Evolutionary conservation across 371 early-diverging fungal species (phyloP).

Genomic region (Mortierella sp.): DNA sequence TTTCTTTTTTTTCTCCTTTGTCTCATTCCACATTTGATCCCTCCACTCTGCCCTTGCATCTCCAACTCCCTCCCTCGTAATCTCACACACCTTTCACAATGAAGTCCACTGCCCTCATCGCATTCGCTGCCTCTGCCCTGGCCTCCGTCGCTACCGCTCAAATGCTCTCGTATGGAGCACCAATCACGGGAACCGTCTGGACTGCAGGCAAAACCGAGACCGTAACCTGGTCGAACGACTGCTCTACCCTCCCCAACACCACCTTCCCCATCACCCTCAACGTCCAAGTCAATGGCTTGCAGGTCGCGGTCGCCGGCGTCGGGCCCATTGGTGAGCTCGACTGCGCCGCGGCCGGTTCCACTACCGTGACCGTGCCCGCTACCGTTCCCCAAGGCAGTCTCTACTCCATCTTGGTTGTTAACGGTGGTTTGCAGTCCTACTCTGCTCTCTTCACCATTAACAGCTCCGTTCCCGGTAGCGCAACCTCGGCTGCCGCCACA

Average conservation of each 20-base stretch:
- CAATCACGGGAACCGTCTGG: constrained; percentile 29
- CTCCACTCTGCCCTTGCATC: constrained; percentile 5
- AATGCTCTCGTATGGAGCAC: constrained; percentile 13
- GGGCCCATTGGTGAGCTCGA: constrained; percentile 23
- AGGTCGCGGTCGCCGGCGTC: constrained; percentile 15
- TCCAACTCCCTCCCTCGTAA: neutral
- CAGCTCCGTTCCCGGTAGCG: constrained; percentile 16
- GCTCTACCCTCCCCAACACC: constrained; percentile 8
- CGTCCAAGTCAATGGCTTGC: constrained; percentile 9
- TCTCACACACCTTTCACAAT: constrained; percentile 11
- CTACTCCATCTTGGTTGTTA: constrained; percentile 41
- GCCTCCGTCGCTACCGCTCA: constrained; percentile 28
- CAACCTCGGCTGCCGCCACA: constrained; percentile 5
- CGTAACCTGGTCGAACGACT: constrained; percentile 22
- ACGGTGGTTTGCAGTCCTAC: constrained; percentile 24
- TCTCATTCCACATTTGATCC: constrained; percentile 24
- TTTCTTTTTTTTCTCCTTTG: constrained; percentile 14
- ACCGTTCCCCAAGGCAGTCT: constrained; percentile 15
- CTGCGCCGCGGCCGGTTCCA: constrained; percentile 17
- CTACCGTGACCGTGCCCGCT: constrained; percentile 23
- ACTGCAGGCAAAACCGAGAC: constrained; percentile 5
- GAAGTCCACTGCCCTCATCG: constrained; percentile 26
- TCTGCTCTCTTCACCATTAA: constrained; percentile 44
- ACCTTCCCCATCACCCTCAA: constrained; percentile 25
- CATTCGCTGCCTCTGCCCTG: constrained; percentile 26